These are phyloP conservation scores for Cladosporium sp. DNA, from an alignment of 2,329 filamentous ascomycete genomes.

Conservation along the genomic window DNA sequence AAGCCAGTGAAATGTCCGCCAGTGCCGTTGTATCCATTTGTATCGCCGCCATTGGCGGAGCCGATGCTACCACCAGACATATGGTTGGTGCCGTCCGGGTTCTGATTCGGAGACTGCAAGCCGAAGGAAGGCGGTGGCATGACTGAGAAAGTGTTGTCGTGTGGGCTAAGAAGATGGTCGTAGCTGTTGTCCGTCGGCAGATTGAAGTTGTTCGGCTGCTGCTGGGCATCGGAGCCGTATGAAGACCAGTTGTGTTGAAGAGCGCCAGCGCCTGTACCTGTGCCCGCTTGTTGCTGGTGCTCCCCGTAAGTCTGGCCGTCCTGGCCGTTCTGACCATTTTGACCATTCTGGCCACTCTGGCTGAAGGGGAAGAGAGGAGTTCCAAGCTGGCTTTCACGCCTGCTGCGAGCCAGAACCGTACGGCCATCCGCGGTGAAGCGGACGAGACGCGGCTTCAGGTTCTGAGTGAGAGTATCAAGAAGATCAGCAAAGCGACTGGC, in stretches of 20 bases:
- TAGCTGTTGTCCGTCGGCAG: constrained; percentile 46
- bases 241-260: constrained; percentile 22
- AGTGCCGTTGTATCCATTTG: constrained; percentile 22
- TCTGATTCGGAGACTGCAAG: constrained; percentile 29
- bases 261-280: constrained; percentile 9
- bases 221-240: background rate
- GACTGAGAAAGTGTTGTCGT: constrained; percentile 43
- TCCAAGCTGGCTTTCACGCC: constrained; percentile 16
- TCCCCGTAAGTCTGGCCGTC: background rate
- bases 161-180: constrained; percentile 37
- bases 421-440: constrained; percentile 53
- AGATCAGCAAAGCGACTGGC: constrained; percentile 82
- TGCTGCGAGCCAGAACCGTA: constrained; percentile 24
- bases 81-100: constrained; percentile 29
- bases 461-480: constrained; percentile 73
- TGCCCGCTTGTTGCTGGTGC: constrained; percentile 7
- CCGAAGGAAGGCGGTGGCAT: constrained; percentile 51
- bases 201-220: constrained; percentile 40
- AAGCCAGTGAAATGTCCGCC: constrained; percentile 23
- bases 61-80: constrained; percentile 32
- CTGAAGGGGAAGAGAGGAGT: constrained; percentile 13
- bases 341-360: constrained; percentile 3
- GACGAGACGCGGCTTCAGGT: constrained; percentile 70
- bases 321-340: constrained; percentile 1
- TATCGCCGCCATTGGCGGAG: constrained; percentile 26